Evolutionary conservation across 2,329 filamentous ascomycete species (phyloP).

Genomic region (Nigrospora oryzae): DNA sequence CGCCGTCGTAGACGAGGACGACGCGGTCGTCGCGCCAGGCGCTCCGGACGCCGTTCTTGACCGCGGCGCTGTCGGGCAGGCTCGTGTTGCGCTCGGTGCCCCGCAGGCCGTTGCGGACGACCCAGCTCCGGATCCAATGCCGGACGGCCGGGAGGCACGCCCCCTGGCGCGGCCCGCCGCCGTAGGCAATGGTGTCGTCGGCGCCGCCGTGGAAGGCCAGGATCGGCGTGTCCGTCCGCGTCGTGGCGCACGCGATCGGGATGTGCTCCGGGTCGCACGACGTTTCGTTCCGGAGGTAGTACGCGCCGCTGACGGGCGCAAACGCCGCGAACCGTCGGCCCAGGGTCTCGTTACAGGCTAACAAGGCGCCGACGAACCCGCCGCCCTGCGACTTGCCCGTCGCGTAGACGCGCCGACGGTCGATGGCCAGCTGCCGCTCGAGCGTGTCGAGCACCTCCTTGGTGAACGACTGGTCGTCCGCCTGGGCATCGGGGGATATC

Average conservation of each 20-base stretch:
- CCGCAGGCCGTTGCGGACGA: constrained; percentile 13
- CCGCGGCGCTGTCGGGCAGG: neutral
- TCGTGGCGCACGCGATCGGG: constrained; percentile 21
- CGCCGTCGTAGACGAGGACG: constrained; percentile 5
- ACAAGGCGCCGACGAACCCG: constrained; percentile 5
- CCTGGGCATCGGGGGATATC: constrained; percentile 4
- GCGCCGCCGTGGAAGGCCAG: constrained; percentile 37
- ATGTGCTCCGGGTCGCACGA: constrained; percentile 22
- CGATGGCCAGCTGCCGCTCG: constrained; percentile 6
- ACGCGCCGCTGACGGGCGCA: constrained; percentile 7
- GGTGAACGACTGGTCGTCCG: constrained; percentile 7
- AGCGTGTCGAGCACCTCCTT: constrained; percentile 9
- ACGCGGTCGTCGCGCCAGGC: constrained; percentile 1
- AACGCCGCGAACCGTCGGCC: constrained; percentile 6
- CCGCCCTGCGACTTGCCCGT: constrained; percentile 9
- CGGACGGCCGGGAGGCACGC: constrained; percentile 29
- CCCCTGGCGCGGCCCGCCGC: constrained; percentile 27
- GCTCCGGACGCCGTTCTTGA: neutral
- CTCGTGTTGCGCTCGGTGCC: neutral
- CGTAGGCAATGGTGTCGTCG: constrained; percentile 34
- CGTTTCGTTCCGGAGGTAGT: constrained; percentile 3
- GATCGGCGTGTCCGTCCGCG: constrained; percentile 26
- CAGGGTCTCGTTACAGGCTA: constrained; percentile 4
- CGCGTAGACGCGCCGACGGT: constrained; percentile 8
- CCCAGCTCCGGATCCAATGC: constrained; percentile 24